A percentile compares a stretch with the other conserved stretches of the same genome.
These are phyloP conservation scores for Musa balbisiana DNA, from an alignment of 202 grass and related monocot genomes.

Conservation along the genomic window DNA sequence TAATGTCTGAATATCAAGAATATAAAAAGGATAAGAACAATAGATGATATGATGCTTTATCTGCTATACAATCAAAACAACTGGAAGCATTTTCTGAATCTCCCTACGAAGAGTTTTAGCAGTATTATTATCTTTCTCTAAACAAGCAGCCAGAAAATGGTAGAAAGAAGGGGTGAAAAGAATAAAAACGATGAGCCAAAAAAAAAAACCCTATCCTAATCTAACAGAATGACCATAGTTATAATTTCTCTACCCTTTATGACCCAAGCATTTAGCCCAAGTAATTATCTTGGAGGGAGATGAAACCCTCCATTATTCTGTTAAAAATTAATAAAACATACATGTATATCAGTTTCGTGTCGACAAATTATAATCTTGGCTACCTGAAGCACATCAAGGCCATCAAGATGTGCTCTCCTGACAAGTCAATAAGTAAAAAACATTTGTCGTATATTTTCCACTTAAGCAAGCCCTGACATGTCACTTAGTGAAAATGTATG, in stretches of 20 bases:
- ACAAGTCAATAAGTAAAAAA: no score
- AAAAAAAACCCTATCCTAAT: background rate
- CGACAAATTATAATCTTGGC: no score
- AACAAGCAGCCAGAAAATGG: background rate
- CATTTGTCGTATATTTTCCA: no score
- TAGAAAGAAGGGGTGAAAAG: background rate
- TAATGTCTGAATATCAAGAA: background rate
- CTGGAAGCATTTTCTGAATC: background rate
- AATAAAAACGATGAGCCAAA: background rate
- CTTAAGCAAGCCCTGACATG: background rate
- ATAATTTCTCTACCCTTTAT: background rate
- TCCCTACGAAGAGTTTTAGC: background rate
- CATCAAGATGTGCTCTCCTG: no score
- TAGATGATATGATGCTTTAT: background rate
- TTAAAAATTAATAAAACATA: no score
- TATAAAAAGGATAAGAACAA: background rate
- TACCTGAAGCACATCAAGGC: no score
- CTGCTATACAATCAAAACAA: background rate
- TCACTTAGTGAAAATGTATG: no score
- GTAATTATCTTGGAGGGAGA: no score
- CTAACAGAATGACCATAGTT: background rate
- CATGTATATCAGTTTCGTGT: no score
- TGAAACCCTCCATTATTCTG: no score
- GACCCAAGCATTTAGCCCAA: background rate
- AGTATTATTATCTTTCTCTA: background rate